phyloP scores from a whole-genome alignment of 805 yeast genomes.

The Hanseniaspora lachancei region DNA sequence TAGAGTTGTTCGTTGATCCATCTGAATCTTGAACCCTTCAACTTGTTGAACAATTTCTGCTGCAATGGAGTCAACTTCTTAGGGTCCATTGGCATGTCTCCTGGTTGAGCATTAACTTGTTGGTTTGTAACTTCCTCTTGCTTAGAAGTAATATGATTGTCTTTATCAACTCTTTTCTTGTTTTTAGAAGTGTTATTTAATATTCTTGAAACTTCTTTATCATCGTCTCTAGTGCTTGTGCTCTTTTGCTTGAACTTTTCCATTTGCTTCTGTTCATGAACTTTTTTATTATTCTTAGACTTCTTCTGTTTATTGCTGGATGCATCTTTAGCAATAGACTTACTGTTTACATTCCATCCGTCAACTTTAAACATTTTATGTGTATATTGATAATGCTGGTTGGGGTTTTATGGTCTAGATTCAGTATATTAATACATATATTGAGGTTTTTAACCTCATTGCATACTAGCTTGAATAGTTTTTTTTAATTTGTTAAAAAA shows the following conservation, averaged over 20 bases:
- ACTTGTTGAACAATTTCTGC: constrained; percentile 87
- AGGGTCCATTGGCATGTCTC: background rate
- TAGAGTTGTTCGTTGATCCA: constrained; percentile 98
- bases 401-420: too few species aligned
- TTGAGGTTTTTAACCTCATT: background rate
- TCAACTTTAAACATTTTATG: constrained; percentile 8
- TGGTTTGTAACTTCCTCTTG: background rate
- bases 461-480: too few species aligned
- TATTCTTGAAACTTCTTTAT: background rate
- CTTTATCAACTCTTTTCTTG: background rate
- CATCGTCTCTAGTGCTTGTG: background rate
- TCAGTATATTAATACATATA: background rate
- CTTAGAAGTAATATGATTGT: background rate
- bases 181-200: background rate
- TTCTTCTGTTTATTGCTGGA: constrained; percentile 6
- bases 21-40: constrained; percentile 88
- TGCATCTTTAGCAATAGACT: constrained; percentile 7
- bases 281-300: constrained; percentile 9
- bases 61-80: constrained; percentile 68
- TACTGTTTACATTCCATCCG: constrained; percentile 9
- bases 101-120: background rate
- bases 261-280: constrained; percentile 1
- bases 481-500: too few species aligned
- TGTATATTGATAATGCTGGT: background rate
- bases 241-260: background rate